Evolutionary conservation across 108 stramenopile genomes (phyloP).

Genomic region (Nitzschia palea): DNA sequence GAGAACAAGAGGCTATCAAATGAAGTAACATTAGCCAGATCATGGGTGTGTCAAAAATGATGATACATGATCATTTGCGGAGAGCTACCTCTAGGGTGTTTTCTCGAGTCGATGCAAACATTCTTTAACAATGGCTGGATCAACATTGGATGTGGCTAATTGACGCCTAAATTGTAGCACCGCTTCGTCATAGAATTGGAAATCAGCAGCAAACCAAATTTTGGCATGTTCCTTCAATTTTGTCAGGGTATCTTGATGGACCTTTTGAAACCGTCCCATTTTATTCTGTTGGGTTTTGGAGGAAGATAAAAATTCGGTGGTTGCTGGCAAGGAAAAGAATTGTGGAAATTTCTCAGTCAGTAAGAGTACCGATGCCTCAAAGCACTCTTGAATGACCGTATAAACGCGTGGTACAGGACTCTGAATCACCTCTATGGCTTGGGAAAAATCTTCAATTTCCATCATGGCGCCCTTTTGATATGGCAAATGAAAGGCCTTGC

Average conservation of each 20-base stretch:
- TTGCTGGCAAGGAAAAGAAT: not conserved
- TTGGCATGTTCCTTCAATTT: slow-evolving; percentile 5
- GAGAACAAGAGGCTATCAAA: slow-evolving; percentile 31
- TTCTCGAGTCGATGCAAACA: too few relatives aligned
- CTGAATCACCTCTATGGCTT: slow-evolving; percentile 10
- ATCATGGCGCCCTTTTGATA: slow-evolving; percentile 8
- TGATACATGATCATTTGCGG: too few relatives aligned
- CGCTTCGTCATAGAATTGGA: slow-evolving; percentile 22
- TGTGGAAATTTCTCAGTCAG: slow-evolving; percentile 16
- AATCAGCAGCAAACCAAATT: slow-evolving; percentile 28
- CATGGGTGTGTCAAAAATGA: too few relatives aligned
- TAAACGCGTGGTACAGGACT: not conserved
- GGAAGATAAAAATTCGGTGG: slow-evolving; percentile 2
- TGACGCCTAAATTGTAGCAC: slow-evolving; percentile 14
- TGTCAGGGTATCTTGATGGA: not conserved
- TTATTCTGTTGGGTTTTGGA: not conserved
- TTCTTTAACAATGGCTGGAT: not conserved
- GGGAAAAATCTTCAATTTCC: not conserved
- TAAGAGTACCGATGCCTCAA: slow-evolving; percentile 28
- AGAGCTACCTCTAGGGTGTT: too few relatives aligned
- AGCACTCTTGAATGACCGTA: slow-evolving; percentile 27
- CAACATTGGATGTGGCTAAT: not conserved
- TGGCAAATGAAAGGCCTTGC: not conserved
- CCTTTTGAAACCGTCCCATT: not conserved
- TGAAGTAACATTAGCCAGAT: too few relatives aligned